Conservation (phyloP, 1,284 basidiomycete genomes). For the Boletus subluridellus region DNA sequence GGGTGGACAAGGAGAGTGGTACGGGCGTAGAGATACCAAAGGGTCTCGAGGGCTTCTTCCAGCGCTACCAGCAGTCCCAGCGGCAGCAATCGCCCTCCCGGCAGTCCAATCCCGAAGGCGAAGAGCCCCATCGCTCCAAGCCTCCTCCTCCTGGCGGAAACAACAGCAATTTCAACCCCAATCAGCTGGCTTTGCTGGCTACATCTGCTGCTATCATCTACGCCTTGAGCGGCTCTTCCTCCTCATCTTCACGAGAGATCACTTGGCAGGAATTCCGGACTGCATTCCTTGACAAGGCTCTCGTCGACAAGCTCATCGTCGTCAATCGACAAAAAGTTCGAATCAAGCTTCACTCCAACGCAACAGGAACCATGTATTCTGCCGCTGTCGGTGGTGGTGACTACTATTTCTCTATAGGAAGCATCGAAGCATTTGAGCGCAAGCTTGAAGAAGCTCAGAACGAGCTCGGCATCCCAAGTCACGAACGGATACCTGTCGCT, state of each 20-base stretch:
- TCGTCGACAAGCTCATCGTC: conserved; percentile 93
- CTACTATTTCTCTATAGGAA: too few relatives aligned
- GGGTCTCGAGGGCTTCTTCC: conserved; percentile 75
- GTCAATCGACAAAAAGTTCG: too few relatives aligned
- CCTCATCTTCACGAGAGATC: conserved; percentile 42
- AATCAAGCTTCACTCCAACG: too few relatives aligned
- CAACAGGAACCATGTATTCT: too few relatives aligned
- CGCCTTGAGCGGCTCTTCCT: conserved; percentile 59
- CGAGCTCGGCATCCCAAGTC: conserved; percentile 87
- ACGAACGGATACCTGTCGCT: too few relatives aligned
- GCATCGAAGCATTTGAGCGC: conserved; percentile 59
- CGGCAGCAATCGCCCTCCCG: conserved; percentile 32
- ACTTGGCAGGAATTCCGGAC: conserved; percentile 99
- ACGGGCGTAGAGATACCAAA: conserved; percentile 38
- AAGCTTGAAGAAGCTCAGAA: conserved; percentile 91
- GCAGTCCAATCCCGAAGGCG: conserved; percentile 37
- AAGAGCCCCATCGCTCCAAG: conserved; percentile 24
- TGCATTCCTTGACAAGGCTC: conserved; percentile 91
- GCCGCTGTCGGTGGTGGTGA: too few relatives aligned
- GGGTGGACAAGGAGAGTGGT: conserved; percentile 22
- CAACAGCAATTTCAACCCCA: conserved; percentile 28
- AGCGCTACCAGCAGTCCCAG: conserved; percentile 62
- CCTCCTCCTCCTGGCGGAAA: too few relatives aligned
- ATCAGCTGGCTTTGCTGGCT: conserved; percentile 59
- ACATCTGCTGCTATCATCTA: conserved; percentile 66